Evolutionary conservation across 768 basidiomycete genomes (phyloP).

Genomic region (Tubosaeta sp.): DNA sequence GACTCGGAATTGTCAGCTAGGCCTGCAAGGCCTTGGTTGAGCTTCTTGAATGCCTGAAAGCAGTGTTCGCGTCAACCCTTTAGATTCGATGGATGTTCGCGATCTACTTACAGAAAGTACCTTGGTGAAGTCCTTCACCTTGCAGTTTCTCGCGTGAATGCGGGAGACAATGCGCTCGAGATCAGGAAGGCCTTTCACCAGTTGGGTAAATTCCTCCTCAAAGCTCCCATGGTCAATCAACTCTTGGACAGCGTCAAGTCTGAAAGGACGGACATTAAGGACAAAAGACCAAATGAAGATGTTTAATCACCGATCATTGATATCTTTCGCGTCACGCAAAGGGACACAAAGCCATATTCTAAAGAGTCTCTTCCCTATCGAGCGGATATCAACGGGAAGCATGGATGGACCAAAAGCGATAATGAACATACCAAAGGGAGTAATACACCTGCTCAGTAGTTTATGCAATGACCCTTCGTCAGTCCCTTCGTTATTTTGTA

Average conservation of each 20-base stretch:
- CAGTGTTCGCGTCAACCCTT: slow-evolving; percentile 1
- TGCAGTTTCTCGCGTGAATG: slow-evolving; percentile 89
- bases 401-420: slow-evolving; percentile 3
- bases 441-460: slow-evolving; percentile 77
- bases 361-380: slow-evolving; percentile 88
- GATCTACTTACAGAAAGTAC: slow-evolving; percentile 59
- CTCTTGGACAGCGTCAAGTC: slow-evolving; percentile 93
- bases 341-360: slow-evolving; percentile 96
- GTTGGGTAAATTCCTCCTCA: slow-evolving; percentile 64
- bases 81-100: background rate
- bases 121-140: slow-evolving; percentile 81
- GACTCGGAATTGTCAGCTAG: slow-evolving; percentile 62
- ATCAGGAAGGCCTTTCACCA: slow-evolving; percentile 84
- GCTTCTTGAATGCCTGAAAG: slow-evolving; percentile 67
- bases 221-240: slow-evolving; percentile 78
- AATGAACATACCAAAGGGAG: slow-evolving; percentile 71
- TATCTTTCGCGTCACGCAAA: slow-evolving; percentile 71
- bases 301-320: slow-evolving; percentile 73
- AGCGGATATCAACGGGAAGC: slow-evolving; percentile 6
- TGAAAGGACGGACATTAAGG: slow-evolving; percentile 30
- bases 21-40: slow-evolving; percentile 61
- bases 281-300: slow-evolving; percentile 8
- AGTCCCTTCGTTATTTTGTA: slow-evolving; percentile 91
- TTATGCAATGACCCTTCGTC: slow-evolving; percentile 86
- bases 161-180: slow-evolving; percentile 92